phyloP scores from a whole-genome alignment of 2,329 filamentous ascomycete species.

The Gaeumannomyces tritici region DNA sequence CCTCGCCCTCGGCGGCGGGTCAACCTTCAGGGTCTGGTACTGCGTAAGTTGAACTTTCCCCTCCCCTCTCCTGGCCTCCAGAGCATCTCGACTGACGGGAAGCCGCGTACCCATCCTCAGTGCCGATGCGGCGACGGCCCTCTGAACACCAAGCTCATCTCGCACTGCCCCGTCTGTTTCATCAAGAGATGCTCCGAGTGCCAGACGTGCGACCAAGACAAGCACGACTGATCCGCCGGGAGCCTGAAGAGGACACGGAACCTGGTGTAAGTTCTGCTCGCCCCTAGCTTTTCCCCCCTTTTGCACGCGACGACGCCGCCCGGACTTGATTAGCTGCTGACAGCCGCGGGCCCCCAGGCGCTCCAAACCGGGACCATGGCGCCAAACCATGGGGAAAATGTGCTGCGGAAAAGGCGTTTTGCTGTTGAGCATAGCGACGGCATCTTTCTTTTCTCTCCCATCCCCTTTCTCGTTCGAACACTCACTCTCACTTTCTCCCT shows the following conservation, averaged over 20 bases:
- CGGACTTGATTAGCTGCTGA: neutral
- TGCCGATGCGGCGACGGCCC: neutral
- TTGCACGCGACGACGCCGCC: neutral
- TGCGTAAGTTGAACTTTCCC: neutral
- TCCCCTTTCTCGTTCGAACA: neutral
- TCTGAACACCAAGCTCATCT: neutral
- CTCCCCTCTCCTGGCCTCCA: no score
- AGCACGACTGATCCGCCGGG: neutral
- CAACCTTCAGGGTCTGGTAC: neutral
- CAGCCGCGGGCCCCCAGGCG: no score
- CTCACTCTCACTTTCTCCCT: neutral
- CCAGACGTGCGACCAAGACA: no score
- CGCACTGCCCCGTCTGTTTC: neutral
- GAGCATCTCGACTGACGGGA: no score
- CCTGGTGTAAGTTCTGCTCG: neutral
- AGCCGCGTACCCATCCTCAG: neutral
- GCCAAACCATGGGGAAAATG: neutral
- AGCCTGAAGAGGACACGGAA: neutral
- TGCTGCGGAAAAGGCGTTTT: neutral
- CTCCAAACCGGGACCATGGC: neutral
- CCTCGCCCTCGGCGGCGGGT: neutral
- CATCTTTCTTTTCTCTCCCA: neutral
- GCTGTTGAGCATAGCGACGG: neutral
- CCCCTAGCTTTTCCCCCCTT: neutral
- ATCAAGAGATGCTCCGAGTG: no score